A percentile compares a stretch with the other conserved stretches of the same genome.
phyloP scores from a whole-genome alignment of 768 basidiomycete genomes.

The Mycena leptocephala region DNA sequence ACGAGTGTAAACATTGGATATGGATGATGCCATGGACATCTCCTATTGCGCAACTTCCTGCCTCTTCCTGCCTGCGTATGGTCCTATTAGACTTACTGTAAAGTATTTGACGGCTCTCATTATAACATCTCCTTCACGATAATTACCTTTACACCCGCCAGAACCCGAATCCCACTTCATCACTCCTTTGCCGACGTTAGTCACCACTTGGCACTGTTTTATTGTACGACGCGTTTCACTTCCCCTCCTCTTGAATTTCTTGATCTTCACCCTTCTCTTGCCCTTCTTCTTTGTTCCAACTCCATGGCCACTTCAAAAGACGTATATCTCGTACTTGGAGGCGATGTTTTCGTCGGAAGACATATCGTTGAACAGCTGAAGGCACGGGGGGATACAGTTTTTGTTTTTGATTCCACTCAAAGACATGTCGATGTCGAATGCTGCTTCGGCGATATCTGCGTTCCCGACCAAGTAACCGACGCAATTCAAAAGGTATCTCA shows the following conservation, averaged over 20 bases:
- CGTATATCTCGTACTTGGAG: conserved; percentile 25
- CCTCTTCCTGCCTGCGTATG: too few relatives aligned
- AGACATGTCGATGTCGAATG: conserved; percentile 6
- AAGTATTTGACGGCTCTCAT: too few relatives aligned
- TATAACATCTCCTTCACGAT: too few relatives aligned
- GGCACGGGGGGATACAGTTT: conserved; percentile 16
- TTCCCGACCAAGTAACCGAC: neutral
- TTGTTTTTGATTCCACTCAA: conserved; percentile 9
- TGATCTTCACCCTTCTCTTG: too few relatives aligned
- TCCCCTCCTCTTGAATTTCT: neutral
- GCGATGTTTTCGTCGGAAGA: conserved; percentile 19
- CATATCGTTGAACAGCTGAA: conserved; percentile 24
- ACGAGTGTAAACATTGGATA: too few relatives aligned
- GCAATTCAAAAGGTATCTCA: conserved; percentile 9
- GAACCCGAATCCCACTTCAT: too few relatives aligned
- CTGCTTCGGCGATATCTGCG: conserved; percentile 10
- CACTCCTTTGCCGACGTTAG: too few relatives aligned
- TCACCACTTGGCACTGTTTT: too few relatives aligned
- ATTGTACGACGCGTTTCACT: neutral
- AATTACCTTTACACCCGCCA: too few relatives aligned
- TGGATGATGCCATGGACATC: too few relatives aligned
- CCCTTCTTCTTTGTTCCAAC: neutral
- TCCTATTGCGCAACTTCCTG: too few relatives aligned
- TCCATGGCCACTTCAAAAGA: neutral
- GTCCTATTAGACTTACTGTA: too few relatives aligned